Evolutionary conservation across 805 yeast species (phyloP), one percentile per base, ranked within the genome.

Genomic region (Zygosaccharomyces lentus): DNA sequence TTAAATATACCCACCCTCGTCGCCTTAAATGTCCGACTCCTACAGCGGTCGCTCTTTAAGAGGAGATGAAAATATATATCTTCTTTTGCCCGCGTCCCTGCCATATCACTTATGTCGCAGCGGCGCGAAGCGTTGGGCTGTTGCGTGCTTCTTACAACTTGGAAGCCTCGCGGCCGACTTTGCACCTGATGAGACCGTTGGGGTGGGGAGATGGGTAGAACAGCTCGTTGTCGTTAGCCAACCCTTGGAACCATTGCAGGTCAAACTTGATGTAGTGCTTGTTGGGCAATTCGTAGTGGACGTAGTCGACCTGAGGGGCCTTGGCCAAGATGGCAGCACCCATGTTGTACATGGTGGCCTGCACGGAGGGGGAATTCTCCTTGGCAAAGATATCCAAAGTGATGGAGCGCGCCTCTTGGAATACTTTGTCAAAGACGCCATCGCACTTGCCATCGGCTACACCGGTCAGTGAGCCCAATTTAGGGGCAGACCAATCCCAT

Each of bases 291-390:
- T 77, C 70, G 67, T 87, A 89, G 43, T 82, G 67, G 30, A 89
- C 96, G 36, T 73, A 73, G 51, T 72, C 76, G 46, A 90, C 73
- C 49, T 72, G 72, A 2, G 80, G 73, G 45, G 78, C 83, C 42
- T 58, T 61, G 41, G 70, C 72, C 62, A 90, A 75, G 53, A 90
- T 87, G 52, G 78, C 80, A 53, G 80, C 75, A 32, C 86, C 76
- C 93, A 90, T 90, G 75, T 88, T 86, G 75, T 79, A 90, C 96
- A 90, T 91, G 48, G 96, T 90, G 37, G 96, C 96, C 72, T 90
- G 97, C 39, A 90, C 97, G 21, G 95, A 84, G n/a, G 96, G 80
- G 7, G 96, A 87, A 66, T 87, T 80, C 68, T 90, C 96, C 41
- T 76, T 66, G 13, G 96, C 96, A 67, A 90, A 90, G 48, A 75